Evolutionary conservation across 2,329 filamentous ascomycete genomes (phyloP).

Genomic region (Polychaeton citri): DNA sequence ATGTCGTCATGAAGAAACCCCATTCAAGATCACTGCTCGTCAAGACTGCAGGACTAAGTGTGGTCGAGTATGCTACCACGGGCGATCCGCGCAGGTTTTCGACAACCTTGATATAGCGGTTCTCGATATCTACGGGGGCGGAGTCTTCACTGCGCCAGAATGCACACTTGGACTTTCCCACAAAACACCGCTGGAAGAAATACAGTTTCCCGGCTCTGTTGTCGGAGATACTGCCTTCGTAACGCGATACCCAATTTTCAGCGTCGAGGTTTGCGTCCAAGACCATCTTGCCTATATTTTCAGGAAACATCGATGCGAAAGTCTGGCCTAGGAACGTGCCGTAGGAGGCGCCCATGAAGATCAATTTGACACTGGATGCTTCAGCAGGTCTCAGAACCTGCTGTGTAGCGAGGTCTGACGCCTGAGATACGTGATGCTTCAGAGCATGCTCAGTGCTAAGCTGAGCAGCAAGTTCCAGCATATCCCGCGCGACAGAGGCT

Average conservation of each 20-base stretch:
- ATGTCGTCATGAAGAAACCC: slow-evolving; percentile 9
- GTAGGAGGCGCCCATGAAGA: slow-evolving; percentile 32
- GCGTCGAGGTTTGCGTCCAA: slow-evolving; percentile 32
- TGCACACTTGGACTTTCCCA: not conserved
- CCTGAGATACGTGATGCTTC: slow-evolving; percentile 11
- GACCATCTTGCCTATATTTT: slow-evolving; percentile 22
- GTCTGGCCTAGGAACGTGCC: slow-evolving; percentile 32
- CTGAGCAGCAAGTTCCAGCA: slow-evolving; percentile 30
- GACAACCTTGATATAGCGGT: slow-evolving; percentile 2
- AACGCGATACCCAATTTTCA: slow-evolving; percentile 13
- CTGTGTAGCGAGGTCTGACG: not conserved
- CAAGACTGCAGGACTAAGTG: slow-evolving; percentile 4
- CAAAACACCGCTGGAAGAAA: slow-evolving; percentile 6
- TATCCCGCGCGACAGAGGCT: slow-evolving; percentile 34
- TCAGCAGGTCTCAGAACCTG: not conserved
- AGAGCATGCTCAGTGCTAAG: slow-evolving; percentile 19
- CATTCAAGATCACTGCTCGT: slow-evolving; percentile 6
- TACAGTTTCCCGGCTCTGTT: slow-evolving; percentile 3
- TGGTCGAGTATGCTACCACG: not conserved
- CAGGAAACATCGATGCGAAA: slow-evolving; percentile 29
- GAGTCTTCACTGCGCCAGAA: not conserved
- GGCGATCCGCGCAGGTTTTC: not conserved
- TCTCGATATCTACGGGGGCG: slow-evolving; percentile 5
- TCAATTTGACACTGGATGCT: slow-evolving; percentile 1
- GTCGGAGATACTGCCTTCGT: slow-evolving; percentile 9